Conservation (phyloP, 2,329 filamentous ascomycete species). For the Claviceps humidiphila region DNA sequence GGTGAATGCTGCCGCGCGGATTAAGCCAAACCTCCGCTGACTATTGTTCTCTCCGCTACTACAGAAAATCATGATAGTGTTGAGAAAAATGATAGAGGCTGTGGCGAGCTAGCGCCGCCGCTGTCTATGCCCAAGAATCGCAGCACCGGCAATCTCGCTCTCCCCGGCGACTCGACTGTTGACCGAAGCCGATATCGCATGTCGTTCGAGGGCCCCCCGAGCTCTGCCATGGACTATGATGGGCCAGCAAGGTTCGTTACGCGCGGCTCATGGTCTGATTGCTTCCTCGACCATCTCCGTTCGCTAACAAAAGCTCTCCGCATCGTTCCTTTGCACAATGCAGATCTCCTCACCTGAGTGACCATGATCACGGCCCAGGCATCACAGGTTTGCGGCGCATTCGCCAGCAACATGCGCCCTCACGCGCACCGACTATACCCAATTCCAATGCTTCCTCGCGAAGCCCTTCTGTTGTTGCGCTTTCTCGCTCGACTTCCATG, state of each 20-base stretch:
- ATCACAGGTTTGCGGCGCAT: slow-evolving; percentile 84
- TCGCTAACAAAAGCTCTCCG: neutral
- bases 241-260: slow-evolving; percentile 53
- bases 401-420: slow-evolving; percentile 61
- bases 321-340: neutral
- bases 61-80: slow-evolving; percentile 20
- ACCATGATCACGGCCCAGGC: slow-evolving; percentile 78
- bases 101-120: slow-evolving; percentile 31
- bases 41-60: slow-evolving; percentile 11
- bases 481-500: slow-evolving; percentile 60
- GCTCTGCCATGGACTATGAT: slow-evolving; percentile 49
- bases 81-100: slow-evolving; percentile 26
- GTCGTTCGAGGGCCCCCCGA: slow-evolving; percentile 61
- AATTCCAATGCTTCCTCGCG: slow-evolving; percentile 49
- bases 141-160: slow-evolving; percentile 48
- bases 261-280: slow-evolving; percentile 14
- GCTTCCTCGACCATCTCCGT: neutral
- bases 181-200: slow-evolving; percentile 54
- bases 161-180: slow-evolving; percentile 30
- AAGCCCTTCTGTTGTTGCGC: slow-evolving; percentile 39
- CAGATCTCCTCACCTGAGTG: slow-evolving; percentile 70
- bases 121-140: slow-evolving; percentile 49
- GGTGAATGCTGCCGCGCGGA: neutral
- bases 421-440: slow-evolving; percentile 51
- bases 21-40: slow-evolving; percentile 2